Evolutionary conservation across 2,329 filamentous ascomycete species (phyloP).

Genomic region (Scedosporium apiospermum): DNA sequence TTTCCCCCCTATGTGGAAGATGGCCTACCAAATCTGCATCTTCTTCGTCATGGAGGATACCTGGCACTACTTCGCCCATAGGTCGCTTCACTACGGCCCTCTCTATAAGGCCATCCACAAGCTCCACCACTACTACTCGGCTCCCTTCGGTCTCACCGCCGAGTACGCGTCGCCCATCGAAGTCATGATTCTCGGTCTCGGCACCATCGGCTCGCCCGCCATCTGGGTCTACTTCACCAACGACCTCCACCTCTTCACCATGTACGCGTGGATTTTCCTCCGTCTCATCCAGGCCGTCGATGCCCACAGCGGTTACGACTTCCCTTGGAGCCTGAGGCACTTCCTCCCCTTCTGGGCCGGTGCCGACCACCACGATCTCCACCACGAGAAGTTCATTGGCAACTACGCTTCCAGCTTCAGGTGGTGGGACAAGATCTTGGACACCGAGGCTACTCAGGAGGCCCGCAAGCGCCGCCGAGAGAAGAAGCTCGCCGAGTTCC

Average conservation of each 20-base stretch:
- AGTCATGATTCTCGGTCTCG: conserved; percentile 86
- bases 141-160: conserved; percentile 89
- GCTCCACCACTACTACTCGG: conserved; percentile 97
- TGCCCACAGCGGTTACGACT: conserved; percentile 95
- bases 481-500: conserved; percentile 58
- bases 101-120: conserved; percentile 98
- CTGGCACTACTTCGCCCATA: conserved; percentile 98
- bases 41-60: conserved; percentile 95
- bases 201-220: conserved; percentile 74
- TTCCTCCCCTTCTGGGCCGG: conserved; percentile 97
- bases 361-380: conserved; percentile 89
- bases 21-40: conserved; percentile 81
- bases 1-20: conserved; percentile 77
- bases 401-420: conserved; percentile 98
- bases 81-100: conserved; percentile 83
- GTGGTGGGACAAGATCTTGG: conserved; percentile 94
- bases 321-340: conserved; percentile 93
- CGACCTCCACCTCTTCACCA: conserved; percentile 89
- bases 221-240: conserved; percentile 74
- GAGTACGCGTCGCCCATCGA: conserved; percentile 98
- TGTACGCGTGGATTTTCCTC: conserved; percentile 93
- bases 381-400: conserved; percentile 97
- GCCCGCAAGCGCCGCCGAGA: conserved; percentile 77
- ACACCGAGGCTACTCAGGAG: conserved; percentile 87
- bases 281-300: conserved; percentile 97